Conservation (phyloP, 129 eudicot species). For the Chrysanthemum lavandulifolium region DNA sequence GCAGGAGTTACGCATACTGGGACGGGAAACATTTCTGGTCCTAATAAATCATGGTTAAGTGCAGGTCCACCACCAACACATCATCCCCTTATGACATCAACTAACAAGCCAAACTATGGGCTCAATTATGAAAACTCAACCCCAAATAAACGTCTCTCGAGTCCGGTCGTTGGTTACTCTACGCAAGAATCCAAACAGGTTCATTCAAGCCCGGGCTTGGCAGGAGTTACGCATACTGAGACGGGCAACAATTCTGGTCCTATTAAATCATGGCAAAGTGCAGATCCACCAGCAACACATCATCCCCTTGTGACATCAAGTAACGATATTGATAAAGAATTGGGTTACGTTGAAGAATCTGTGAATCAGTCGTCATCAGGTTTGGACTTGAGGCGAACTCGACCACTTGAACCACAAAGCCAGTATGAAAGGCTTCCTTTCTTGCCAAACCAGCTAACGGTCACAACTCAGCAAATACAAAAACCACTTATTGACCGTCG, state of each 20-base stretch:
- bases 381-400: background rate
- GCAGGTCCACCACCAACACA: constrained; percentile 11
- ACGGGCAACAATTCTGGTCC: background rate
- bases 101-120: background rate
- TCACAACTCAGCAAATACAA: background rate
- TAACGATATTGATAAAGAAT: constrained; percentile 9
- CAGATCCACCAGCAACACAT: background rate
- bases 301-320: background rate
- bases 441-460: constrained; percentile 11
- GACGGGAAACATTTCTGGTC: constrained; percentile 4
- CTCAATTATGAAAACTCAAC: background rate
- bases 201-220: background rate
- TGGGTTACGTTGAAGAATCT: background rate
- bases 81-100: background rate
- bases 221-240: background rate
- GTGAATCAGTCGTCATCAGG: background rate
- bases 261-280: no score
- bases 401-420: constrained; percentile 7
- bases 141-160: background rate
- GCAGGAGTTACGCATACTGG: background rate
- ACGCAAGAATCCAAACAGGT: background rate
- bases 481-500: background rate
- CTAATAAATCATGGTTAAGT: background rate
- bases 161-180: background rate
- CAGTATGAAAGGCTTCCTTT: constrained; percentile 26